phyloP scores from a whole-genome alignment of 108 stramenopile species.

The Cyclotella choctawhatcheeana region DNA sequence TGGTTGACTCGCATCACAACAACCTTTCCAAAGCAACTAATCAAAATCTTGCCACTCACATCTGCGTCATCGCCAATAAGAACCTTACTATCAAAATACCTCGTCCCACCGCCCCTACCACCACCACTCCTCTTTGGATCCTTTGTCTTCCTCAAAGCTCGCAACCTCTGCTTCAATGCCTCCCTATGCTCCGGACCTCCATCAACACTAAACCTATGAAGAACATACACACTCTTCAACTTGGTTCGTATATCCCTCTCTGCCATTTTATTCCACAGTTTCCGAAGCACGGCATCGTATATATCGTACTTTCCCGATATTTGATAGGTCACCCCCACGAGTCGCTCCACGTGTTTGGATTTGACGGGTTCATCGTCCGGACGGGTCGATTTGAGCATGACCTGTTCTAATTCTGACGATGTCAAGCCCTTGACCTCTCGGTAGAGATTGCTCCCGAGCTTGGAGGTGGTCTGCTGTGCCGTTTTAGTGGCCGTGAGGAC shows the following conservation, averaged over 20 bases:
- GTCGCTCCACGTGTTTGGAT: slow-evolving; percentile 88
- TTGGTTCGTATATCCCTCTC: slow-evolving; percentile 86
- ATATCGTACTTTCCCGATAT: slow-evolving; percentile 88
- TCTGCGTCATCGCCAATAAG: slow-evolving; percentile 70
- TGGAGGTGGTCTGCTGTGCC: slow-evolving; percentile 69
- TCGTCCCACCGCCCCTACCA: slow-evolving; percentile 26
- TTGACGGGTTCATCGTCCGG: slow-evolving; percentile 89
- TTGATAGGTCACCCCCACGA: slow-evolving; percentile 92
- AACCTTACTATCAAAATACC: slow-evolving; percentile 88
- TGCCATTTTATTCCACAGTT: slow-evolving; percentile 93
- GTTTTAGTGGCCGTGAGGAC: slow-evolving; percentile 59
- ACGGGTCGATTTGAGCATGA: slow-evolving; percentile 89
- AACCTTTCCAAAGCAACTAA: neutral
- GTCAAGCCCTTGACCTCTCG: slow-evolving; percentile 90
- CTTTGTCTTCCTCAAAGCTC: slow-evolving; percentile 84
- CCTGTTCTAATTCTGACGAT: slow-evolving; percentile 87
- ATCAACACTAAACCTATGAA: slow-evolving; percentile 88
- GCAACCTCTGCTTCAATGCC: slow-evolving; percentile 84
- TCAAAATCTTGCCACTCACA: slow-evolving; percentile 39
- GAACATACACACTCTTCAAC: slow-evolving; percentile 86
- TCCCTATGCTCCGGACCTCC: slow-evolving; percentile 87
- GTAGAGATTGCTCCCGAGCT: slow-evolving; percentile 72
- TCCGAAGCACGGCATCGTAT: slow-evolving; percentile 88
- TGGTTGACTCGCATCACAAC: neutral
- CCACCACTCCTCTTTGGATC: slow-evolving; percentile 83